Evolutionary conservation across 192 early-diverging fungal species (phyloP), one percentile per base, ranked within the genome.

Genomic region (Coemansia sp.): DNA sequence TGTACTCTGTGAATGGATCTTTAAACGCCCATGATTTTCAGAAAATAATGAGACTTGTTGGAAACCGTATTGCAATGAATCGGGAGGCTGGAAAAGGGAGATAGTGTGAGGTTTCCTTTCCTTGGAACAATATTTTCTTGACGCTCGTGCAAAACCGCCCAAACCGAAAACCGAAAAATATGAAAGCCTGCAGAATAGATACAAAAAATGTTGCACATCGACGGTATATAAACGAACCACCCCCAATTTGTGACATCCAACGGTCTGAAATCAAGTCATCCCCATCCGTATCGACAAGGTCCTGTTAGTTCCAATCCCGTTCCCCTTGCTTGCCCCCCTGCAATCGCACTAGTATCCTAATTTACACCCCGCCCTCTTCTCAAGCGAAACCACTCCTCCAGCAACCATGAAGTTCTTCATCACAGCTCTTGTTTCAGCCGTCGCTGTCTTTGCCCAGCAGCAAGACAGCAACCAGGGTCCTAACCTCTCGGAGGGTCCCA

Each of bases 401-500:
- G 13, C 28, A 48, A 58, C 15, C 34, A 67, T 67, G 65, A 67
- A 67, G 58, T 55, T 67, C 53, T 42, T 67, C 20, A 11, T 53
- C 42, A 55, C 58, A 28, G 29, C 61, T 42, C 40, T 68, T 36
- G 48, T 72, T 59, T 58, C 60, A 29, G 69, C 66, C 31, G 34
- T 70, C 44, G 63, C 55, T 11, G 70, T 59, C 3, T 38, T 72
- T 44, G 75, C 75, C 34, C 75, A 78, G 62, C 53, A 65, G 38
- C 37, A 72, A 28, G 68, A 55, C 37, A 64, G 62, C 37, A 55
- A 64, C 52, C 28, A 52, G 27, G 75, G 62, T 25, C 42, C 54
- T 37, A 60, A 38, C 3, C 42, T 72, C 40, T 41, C 75, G 6
- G 20, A 50, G 8, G 75, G 75, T 14, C 55, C 61, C 19, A 34